Base-by-base conservation (phyloP, 345 rosid genomes). In the Gossypium mustelinum region DNA sequence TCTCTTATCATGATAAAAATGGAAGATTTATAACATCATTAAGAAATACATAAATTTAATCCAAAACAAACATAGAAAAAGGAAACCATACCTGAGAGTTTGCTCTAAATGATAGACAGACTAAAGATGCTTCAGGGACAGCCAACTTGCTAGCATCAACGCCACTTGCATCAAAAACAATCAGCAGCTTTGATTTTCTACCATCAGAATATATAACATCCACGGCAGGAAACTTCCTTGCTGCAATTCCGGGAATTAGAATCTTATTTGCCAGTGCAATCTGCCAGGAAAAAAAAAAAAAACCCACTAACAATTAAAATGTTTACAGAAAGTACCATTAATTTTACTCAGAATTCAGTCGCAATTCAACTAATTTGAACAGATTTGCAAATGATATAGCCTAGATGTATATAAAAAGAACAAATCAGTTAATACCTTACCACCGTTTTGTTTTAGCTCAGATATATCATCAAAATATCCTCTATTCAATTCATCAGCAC, bases 401-500 rank as follows among this genome's bases (percentile, higher is more conserved):
- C 58, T n/a, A 55, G 17, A 52, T n/a, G 22, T 44, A 13, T 1
- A 11, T 25, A 4, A 29, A 22, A 56, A 56, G 50, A 29, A 58
- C 11, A 51, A 27, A 74, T 57, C 61, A 16, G 10, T 45, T n/a
- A 70, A 51, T 86, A 94, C 99, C 99, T 95, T 95, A 78, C 99
- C 98, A 61, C 97, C 99, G 75, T 95, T 94, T 76, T 90, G 76
- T 83, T 81, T 80, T 7, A 90, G 82, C 78, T 93, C 98, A 1
- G 80, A 61, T 76, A 93, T 82, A 68, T 95, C 99, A 2, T 91
- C 93, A 47, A 93, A 93, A 59, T 93, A 93, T 48, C 97, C 98
- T 44, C 98, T 80, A 79, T 79, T 95, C 98, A 93, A 88, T 92
- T 95, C 99, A 89, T 93, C 99, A 18, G 80, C 74, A 91, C 99